These are phyloP conservation scores for Cadophora sp. DNA, from an alignment of 2,329 filamentous ascomycete genomes.

Conservation along the genomic window DNA sequence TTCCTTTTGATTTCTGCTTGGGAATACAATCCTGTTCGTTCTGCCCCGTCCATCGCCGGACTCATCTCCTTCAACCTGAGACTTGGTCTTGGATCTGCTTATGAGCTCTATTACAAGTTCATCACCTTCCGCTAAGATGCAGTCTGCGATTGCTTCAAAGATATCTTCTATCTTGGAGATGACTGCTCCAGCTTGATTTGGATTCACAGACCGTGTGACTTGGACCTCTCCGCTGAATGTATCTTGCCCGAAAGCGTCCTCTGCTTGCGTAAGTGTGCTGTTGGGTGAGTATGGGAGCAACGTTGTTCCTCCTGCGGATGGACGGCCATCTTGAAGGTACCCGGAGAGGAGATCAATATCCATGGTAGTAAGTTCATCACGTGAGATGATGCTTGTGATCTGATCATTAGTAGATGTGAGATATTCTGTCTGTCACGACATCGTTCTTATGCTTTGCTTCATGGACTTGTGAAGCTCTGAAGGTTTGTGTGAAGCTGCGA, in stretches of 20 bases:
- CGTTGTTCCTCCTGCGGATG: neutral
- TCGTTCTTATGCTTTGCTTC: neutral
- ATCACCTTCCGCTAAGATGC: constrained; percentile 51
- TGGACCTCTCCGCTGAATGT: neutral
- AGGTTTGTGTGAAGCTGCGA: neutral
- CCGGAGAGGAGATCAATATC: constrained; percentile 30
- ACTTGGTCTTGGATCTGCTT: constrained; percentile 39
- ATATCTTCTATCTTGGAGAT: constrained; percentile 62
- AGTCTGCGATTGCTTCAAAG: constrained; percentile 57
- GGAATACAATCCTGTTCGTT: constrained; percentile 48
- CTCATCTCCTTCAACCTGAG: neutral
- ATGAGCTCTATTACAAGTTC: constrained; percentile 57
- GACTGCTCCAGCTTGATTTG: constrained; percentile 44
- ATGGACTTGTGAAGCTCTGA: neutral
- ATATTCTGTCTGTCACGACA: too few species aligned
- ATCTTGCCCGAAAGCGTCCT: neutral
- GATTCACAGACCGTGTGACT: neutral
- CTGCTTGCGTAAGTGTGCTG: constrained; percentile 16
- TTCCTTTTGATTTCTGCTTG: constrained; percentile 55
- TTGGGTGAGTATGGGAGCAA: constrained; percentile 18
- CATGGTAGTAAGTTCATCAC: constrained; percentile 21
- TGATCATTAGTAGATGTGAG: too few species aligned
- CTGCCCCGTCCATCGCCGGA: constrained; percentile 13
- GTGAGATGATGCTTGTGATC: too few species aligned
- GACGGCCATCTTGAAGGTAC: constrained; percentile 15